A percentile compares a stretch with the other conserved stretches of the same genome.
phyloP scores from a whole-genome alignment of 2,329 filamentous ascomycete genomes.

The Aspergillus versicolor region DNA sequence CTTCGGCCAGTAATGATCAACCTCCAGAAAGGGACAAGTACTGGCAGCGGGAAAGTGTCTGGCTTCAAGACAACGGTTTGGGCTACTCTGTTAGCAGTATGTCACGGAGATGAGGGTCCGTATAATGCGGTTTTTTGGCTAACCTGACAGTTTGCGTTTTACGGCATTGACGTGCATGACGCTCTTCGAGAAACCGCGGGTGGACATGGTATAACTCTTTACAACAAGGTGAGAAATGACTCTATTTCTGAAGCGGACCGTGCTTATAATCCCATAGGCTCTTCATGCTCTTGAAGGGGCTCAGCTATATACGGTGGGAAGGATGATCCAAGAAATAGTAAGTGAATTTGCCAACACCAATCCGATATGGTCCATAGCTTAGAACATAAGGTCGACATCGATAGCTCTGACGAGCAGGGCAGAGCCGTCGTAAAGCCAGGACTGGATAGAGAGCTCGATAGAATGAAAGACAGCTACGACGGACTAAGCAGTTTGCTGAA shows the following conservation, averaged over 20 bases:
- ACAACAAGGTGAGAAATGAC: conserved; percentile 49
- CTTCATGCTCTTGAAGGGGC: conserved; percentile 58
- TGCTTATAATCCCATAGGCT: conserved; percentile 45
- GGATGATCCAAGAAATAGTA: conserved; percentile 67
- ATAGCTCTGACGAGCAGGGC: conserved; percentile 68
- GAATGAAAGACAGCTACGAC: conserved; percentile 73
- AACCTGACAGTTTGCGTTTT: conserved; percentile 62
- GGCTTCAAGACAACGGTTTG: conserved; percentile 68
- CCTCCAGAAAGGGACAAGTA: conserved; percentile 74
- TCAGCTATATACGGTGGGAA: conserved; percentile 65
- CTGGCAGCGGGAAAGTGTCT: conserved; percentile 48
- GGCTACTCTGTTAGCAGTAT: conserved; percentile 63
- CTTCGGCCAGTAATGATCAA: conserved; percentile 67
- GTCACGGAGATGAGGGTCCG: conserved; percentile 11
- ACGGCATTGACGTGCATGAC: conserved; percentile 68
- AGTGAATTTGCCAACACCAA: conserved; percentile 1
- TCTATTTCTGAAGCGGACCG: not conserved
- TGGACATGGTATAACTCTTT: conserved; percentile 53
- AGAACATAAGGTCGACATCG: conserved; percentile 66
- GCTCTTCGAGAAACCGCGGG: conserved; percentile 58
- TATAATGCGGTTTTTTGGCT: not conserved
- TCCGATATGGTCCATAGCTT: not conserved
- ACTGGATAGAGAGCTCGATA: conserved; percentile 72
- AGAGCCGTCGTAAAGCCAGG: conserved; percentile 72
- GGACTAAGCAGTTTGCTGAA: conserved; percentile 74